phyloP scores from a whole-genome alignment of 228 moss, liverwort and hornwort species.

The Sphagnum magellanicum region DNA sequence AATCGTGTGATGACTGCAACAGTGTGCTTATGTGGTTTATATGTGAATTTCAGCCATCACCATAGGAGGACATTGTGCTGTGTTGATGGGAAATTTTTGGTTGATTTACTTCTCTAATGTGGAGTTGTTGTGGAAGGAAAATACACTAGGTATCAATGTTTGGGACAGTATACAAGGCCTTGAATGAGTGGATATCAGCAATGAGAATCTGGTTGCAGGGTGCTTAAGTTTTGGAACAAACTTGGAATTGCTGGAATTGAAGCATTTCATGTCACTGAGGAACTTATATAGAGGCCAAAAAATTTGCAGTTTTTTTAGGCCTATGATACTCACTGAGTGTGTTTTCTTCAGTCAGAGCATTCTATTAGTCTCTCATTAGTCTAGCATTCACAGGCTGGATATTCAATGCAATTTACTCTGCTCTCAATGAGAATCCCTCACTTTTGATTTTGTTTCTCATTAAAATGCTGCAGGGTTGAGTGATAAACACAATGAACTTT shows the following conservation, averaged over 20 bases:
- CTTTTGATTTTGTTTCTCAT: not conserved
- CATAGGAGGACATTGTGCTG: too few species aligned
- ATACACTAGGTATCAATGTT: conserved; percentile 63
- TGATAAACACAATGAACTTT: conserved; percentile 75
- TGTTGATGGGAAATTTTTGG: too few species aligned
- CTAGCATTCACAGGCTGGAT: not conserved
- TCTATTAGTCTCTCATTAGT: too few species aligned
- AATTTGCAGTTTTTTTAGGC: not conserved
- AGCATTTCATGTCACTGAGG: too few species aligned
- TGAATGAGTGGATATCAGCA: conserved; percentile 89
- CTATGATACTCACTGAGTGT: not conserved
- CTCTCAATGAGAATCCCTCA: too few species aligned
- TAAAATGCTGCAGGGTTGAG: conserved; percentile 41
- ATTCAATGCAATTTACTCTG: not conserved
- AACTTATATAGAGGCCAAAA: too few species aligned
- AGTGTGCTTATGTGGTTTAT: too few species aligned
- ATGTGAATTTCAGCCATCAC: too few species aligned
- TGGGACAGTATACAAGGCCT: conserved; percentile 63
- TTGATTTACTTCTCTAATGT: not conserved
- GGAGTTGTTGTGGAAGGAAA: not conserved
- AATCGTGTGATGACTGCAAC: too few species aligned
- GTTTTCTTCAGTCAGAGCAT: not conserved
- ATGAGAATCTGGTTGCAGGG: conserved; percentile 23
- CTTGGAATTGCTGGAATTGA: too few species aligned
- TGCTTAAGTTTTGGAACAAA: too few species aligned